Conservation (phyloP, 768 basidiomycete species). For the Lactifluus piperatus region DNA sequence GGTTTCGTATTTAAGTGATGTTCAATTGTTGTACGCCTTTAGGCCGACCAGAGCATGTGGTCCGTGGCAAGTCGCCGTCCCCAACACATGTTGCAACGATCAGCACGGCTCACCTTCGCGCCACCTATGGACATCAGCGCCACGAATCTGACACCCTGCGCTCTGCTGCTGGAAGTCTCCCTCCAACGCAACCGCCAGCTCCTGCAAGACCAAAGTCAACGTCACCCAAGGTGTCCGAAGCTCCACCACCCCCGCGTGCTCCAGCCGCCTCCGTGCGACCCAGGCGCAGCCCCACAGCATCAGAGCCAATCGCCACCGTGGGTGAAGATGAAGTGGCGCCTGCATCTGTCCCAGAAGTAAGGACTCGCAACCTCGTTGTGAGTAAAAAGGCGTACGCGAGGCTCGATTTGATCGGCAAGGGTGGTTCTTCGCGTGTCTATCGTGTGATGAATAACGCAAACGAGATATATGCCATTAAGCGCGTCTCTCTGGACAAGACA, state of each 20-base stretch:
- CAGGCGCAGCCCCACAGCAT: conserved; percentile 61
- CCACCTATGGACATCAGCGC: conserved; percentile 44
- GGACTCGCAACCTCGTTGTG: conserved; percentile 19
- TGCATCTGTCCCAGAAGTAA: conserved; percentile 9
- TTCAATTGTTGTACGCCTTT: not conserved
- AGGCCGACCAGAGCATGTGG: conserved; percentile 21
- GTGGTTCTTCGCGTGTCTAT: conserved; percentile 93
- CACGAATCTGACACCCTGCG: conserved; percentile 74
- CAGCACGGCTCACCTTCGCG: conserved; percentile 25
- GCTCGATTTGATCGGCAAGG: conserved; percentile 84
- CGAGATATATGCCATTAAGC: conserved; percentile 86
- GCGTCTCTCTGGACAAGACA: conserved; percentile 81
- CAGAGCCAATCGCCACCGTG: conserved; percentile 32
- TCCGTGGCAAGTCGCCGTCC: conserved; percentile 46
- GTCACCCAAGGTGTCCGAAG: conserved; percentile 10
- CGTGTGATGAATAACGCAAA: conserved; percentile 72
- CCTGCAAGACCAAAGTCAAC: conserved; percentile 10
- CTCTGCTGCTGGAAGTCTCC: conserved; percentile 31
- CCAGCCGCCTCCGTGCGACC: conserved; percentile 31
- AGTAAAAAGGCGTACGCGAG: conserved; percentile 81
- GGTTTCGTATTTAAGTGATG: not conserved
- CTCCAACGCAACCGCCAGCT: not conserved
- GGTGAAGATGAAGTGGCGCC: conserved; percentile 32
- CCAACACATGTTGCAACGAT: conserved; percentile 31
- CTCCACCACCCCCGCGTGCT: conserved; percentile 5